Base-by-base conservation (phyloP, 345 rosid species). In the Pugionium cornutum region DNA sequence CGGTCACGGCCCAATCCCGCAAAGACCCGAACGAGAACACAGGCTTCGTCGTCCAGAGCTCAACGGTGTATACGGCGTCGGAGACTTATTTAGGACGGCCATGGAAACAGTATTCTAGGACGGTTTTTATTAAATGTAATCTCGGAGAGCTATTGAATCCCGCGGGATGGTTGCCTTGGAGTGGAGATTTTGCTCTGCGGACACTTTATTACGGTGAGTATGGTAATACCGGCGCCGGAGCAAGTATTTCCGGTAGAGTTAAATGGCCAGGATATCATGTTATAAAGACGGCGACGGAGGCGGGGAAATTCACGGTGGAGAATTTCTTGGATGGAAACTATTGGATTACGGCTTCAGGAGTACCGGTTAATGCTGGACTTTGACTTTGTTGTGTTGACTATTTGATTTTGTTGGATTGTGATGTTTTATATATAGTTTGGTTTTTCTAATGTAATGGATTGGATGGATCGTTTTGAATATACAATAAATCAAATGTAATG, bases 201-300 rank as follows among this genome's bases (percentile, higher is more conserved):
- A 92, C 96, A 51, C 86, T 92, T 54, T 92, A 83, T 57, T 92
- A 92, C 44, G 98, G 70, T 0, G 98, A 92, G 89, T 83, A 84
- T 73, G 73, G 78, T 89, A 92, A 89, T 60, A 72, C 75, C 0
- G 98, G 95, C 0, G 54, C 71, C 0, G 98, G 95, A 9, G 85
- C 96, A 0, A 58, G 72, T 11, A 75, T 92, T 1, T 10, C 79
- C 7, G 76, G 86, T 44, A 78, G 98, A 56, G 96, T 89, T 36
- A 83, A 82, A 0, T 92, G 98, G 98, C 75, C 80, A 0, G 96
- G 95, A 1, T 86, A 75, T 64, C 95, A 76, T 53, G 77, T 78
- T 6, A 9, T 78, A 8, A 79, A 26, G 18, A 73, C 80, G 28
- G 39, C 78, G 0, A 9, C 74, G 0, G 96, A 91, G 54, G 97